phyloP scores from a whole-genome alignment of 1,139 yeast species.

The Geotrichum bryndzae region DNA sequence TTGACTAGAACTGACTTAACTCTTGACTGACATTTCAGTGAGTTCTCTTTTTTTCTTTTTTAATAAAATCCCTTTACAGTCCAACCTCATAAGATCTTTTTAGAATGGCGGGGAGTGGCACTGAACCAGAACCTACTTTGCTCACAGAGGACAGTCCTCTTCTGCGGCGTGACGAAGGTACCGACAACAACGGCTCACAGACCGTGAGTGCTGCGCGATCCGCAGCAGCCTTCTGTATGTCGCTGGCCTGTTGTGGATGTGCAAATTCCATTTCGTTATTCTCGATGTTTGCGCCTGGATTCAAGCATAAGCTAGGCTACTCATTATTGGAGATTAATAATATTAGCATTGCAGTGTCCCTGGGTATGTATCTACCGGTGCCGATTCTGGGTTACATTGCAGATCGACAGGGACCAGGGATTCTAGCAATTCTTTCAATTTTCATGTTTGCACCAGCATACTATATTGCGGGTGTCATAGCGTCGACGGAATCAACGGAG shows the following conservation, averaged over 20 bases:
- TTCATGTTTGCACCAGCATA: conserved; percentile 71
- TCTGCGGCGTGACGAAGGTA: neutral
- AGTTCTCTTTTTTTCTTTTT: no score
- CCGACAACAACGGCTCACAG: neutral
- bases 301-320: conserved; percentile 54
- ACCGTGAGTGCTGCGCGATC: neutral
- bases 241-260: conserved; percentile 47
- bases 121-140: neutral
- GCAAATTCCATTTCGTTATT: conserved; percentile 80
- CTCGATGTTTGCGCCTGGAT: conserved; percentile 68
- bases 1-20: no score
- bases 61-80: no score
- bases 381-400: conserved; percentile 80
- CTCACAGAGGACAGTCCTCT: neutral
- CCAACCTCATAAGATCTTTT: neutral
- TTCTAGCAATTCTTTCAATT: conserved; percentile 59
- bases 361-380: conserved; percentile 80
- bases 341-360: conserved; percentile 66
- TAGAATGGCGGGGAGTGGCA: neutral
- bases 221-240: conserved; percentile 19
- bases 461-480: conserved; percentile 41
- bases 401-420: conserved; percentile 77
- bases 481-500: conserved; percentile 16
- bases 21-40: no score
- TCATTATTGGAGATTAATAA: conserved; percentile 68